Base-by-base conservation (phyloP, 1,139 yeast species). In the Kurtzmaniella quercitrusa region DNA sequence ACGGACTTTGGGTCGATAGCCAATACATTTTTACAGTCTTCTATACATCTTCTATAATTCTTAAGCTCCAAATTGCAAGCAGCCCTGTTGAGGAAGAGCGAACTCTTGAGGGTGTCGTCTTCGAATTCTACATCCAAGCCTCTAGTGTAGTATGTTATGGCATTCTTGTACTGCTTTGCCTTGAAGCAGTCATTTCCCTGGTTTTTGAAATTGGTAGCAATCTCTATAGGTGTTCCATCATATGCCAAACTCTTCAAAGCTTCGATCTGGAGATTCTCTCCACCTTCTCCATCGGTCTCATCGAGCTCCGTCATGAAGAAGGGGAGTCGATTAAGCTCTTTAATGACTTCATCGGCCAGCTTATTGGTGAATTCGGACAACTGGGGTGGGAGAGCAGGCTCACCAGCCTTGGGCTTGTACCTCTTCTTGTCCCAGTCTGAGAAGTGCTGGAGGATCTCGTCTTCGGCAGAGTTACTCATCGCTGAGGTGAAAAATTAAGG, bases 191-290 rank as follows among this genome's bases (percentile, higher is more conserved):
- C 97, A 58, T 94, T 93, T 10, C 98, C 99, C 60, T 93, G 98
- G 50, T 79, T 83, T 53, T 90, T 90, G 70, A 91, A 93, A 57
- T 90, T 90, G 25, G 79, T 75, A 2, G 98, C 98, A 40, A 91
- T 71, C 57, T 93, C 98, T 54, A 85, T 82, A 0, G 98, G 97
- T 49, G 89, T 96, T 31, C 98, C 98, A 42, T 93, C 98, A 58
- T 88, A 91, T 0, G 95, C 97, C 56, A 94, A 71, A 11, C 96
- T 93, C 58, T 82, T 84, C 49, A 93, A 73, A 0, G 98, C 98
- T 58, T 93, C 98, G 18, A 94, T 66, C 43, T 80, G 83, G 5
- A 73, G 59, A 56, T 88, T 89, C 39, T 81, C 85, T 31, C 91
- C 94, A 33, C 85, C 88, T 9, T 80, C 85, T 8, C 88, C 93